Conservation (phyloP, 805 yeast species). For the Hanseniaspora vineae region DNA sequence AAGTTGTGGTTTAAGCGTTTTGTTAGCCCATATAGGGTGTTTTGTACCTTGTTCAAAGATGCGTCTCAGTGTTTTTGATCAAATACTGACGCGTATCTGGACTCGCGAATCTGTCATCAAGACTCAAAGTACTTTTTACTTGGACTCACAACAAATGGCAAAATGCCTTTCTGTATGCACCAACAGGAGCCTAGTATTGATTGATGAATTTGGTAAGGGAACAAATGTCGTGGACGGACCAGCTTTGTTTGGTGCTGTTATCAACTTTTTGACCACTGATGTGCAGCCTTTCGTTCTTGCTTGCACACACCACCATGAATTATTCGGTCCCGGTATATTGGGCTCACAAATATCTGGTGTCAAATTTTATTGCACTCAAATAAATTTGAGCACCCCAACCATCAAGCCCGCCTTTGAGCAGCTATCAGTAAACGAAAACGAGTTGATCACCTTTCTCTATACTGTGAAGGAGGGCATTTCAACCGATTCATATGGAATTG, state of each 20-base stretch:
- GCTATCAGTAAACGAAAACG: not conserved
- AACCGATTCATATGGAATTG: slow-evolving; percentile 25
- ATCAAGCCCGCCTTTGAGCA: not conserved
- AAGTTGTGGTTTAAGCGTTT: slow-evolving; percentile 36
- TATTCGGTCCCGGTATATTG: slow-evolving; percentile 21
- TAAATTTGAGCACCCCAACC: slow-evolving; percentile 11
- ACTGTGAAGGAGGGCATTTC: slow-evolving; percentile 22
- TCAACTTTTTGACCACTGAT: slow-evolving; percentile 10
- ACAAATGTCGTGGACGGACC: slow-evolving; percentile 36
- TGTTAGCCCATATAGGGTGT: slow-evolving; percentile 41
- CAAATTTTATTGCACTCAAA: slow-evolving; percentile 26
- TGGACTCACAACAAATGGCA: slow-evolving; percentile 34
- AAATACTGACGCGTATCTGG: slow-evolving; percentile 32
- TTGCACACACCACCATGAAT: slow-evolving; percentile 33
- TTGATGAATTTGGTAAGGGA: slow-evolving; percentile 46
- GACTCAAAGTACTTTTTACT: slow-evolving; percentile 36
- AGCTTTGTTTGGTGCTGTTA: slow-evolving; percentile 28
- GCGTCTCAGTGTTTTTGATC: slow-evolving; percentile 34
- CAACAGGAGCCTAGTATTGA: slow-evolving; percentile 29
- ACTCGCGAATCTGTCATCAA: slow-evolving; percentile 29
- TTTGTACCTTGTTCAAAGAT: slow-evolving; percentile 40
- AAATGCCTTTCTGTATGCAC: slow-evolving; percentile 30
- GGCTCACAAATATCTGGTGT: slow-evolving; percentile 11
- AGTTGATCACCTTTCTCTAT: slow-evolving; percentile 24
- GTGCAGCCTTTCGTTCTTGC: slow-evolving; percentile 19